phyloP scores from a whole-genome alignment of 371 early-diverging fungal species.

The Phascolomyces articulosus region DNA sequence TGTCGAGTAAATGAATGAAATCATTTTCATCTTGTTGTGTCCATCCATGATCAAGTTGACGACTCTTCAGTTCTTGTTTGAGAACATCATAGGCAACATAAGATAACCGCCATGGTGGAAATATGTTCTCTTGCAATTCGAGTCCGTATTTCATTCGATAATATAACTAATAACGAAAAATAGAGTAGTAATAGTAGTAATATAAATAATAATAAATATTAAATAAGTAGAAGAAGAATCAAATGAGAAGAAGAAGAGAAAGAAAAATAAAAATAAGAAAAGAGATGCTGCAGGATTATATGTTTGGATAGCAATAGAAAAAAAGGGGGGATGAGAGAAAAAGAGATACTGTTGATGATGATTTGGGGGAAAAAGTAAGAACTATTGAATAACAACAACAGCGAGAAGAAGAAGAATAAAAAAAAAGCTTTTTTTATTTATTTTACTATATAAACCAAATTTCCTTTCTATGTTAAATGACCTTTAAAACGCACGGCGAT shows the following conservation, averaged over 20 bases:
- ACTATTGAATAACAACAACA: too few species aligned
- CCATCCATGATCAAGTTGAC: slow-evolving; percentile 52
- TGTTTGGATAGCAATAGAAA: too few species aligned
- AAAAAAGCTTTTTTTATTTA: not conserved
- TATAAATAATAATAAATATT: not conserved
- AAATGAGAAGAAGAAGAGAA: slow-evolving; percentile 14
- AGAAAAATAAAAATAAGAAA: slow-evolving; percentile 5
- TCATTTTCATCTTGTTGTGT: slow-evolving; percentile 76
- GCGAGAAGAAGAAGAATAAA: not conserved
- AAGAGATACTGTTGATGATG: too few species aligned
- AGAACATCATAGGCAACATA: slow-evolving; percentile 92
- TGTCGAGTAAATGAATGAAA: slow-evolving; percentile 80
- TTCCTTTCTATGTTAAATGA: not conserved
- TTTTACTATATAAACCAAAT: not conserved
- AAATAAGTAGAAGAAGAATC: slow-evolving; percentile 9
- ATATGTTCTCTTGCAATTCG: slow-evolving; percentile 47
- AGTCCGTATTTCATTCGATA: slow-evolving; percentile 47
- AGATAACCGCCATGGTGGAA: slow-evolving; percentile 81
- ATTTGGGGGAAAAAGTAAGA: not conserved
- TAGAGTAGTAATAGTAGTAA: not conserved
- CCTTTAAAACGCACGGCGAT: not conserved
- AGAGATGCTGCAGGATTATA: not conserved
- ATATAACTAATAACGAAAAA: not conserved
- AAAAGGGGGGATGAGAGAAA: too few species aligned
- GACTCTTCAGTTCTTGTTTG: slow-evolving; percentile 78